A percentile compares a stretch with the other conserved stretches of the same genome.
These are phyloP conservation scores for Cynanchum wilfordii DNA, from an alignment of 257 asterid genomes.

Conservation along the genomic window DNA sequence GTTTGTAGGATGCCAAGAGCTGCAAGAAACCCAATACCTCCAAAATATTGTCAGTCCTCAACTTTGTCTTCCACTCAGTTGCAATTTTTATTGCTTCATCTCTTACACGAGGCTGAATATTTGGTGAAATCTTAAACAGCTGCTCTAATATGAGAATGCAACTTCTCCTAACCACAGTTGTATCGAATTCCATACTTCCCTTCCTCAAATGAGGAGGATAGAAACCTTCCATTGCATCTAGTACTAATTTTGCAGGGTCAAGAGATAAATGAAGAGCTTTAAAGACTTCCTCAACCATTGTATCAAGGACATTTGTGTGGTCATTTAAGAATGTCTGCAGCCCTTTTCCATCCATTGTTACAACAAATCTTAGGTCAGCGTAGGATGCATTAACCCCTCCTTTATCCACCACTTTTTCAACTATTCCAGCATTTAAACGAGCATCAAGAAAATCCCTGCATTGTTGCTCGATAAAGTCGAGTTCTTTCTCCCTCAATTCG, in stretches of 20 bases:
- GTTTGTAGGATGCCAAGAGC: constrained; percentile 38
- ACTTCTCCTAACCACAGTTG: constrained; percentile 18
- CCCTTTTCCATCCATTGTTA: constrained; percentile 44
- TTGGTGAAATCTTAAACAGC: constrained; percentile 32
- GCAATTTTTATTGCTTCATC: constrained; percentile 41
- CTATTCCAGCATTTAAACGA: constrained; percentile 15
- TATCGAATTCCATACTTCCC: constrained; percentile 20
- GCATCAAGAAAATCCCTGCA: constrained; percentile 11
- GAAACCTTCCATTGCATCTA: constrained; percentile 34
- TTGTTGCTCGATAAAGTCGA: constrained; percentile 18
- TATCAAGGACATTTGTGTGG: constrained; percentile 32
- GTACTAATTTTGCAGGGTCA: constrained; percentile 49
- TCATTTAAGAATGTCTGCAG: constrained; percentile 43
- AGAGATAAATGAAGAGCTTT: constrained; percentile 28
- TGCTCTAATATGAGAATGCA: constrained; percentile 35
- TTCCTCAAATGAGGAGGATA: constrained; percentile 21
- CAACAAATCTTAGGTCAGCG: constrained; percentile 17
- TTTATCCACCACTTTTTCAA: constrained; percentile 26
- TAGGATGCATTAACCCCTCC: constrained; percentile 5
- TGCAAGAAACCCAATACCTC: constrained; percentile 42
- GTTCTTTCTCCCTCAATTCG: constrained; percentile 25
- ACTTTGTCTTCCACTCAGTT: constrained; percentile 33
- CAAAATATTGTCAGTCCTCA: constrained; percentile 21
- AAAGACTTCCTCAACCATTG: constrained; percentile 30
- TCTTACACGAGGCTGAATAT: constrained; percentile 25